Evolutionary conservation across 208 protist genomes (phyloP), one percentile per base, ranked within the genome.

Genomic region (Phytomonas francai): DNA sequence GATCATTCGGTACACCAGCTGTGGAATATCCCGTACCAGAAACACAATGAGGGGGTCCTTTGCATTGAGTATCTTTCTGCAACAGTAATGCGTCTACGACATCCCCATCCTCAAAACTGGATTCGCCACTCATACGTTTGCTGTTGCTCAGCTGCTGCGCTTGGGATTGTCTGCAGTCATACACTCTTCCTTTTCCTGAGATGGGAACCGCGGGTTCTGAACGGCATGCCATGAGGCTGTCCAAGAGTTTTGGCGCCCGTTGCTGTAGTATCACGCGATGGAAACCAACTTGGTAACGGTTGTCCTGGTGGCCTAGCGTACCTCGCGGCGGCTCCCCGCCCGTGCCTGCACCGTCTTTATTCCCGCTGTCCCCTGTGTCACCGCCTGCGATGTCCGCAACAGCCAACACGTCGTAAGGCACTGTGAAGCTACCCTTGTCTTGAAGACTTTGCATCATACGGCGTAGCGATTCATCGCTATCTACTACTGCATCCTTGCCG

Each of bases 181-280:
- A 2, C 30, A 27, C n/a, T 14, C 51, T 57, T 11, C 30, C 49
- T 22, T 29, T 31, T 30, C 27, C 28, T 45, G n/a, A 4, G 25
- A 14, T 19, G 16, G 33, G 30, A 33, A 39, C 16, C 45, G 58
- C 61, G 27, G 67, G 3, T 27, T 89, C 79, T 25, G 72, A 73
- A 61, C 88, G 83, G 65, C 88, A 94, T 2, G 64, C 68, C 16
- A 72, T 60, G 6, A 94, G 68, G 69, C 82, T 72, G 51, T 88
- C 65, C 63, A 74, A 75, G 30, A 94, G 76, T 11, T 81, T 73
- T n/a, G 85, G 83, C 9, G 88, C 85, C 14, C 88, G 84, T 66
- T 90, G 83, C 63, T 84, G 76, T 28, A 94, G 61, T 12, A 94
- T 57, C n/a, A 66, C 81, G 19, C 83, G 80, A 74, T 94, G 88